Percentiles rank a stretch among this genome's conserved stretches.
phyloP scores from a whole-genome alignment of 1,284 basidiomycete species.

The Cutaneotrichosporon spelunceum region DNA sequence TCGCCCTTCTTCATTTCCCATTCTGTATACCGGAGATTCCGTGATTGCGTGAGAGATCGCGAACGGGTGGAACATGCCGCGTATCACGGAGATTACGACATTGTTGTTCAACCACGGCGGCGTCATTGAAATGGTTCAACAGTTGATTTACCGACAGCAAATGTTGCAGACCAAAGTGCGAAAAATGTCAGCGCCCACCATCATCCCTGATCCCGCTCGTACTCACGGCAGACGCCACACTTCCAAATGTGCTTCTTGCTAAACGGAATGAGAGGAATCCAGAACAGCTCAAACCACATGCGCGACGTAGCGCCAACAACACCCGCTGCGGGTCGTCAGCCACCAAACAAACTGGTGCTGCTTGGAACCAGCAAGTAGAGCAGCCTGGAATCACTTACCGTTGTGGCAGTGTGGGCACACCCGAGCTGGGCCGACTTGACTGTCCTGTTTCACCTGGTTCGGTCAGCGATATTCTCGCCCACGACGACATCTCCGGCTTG shows the following conservation, averaged over 20 bases:
- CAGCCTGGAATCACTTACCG: slow-evolving; percentile 26
- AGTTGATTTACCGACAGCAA: neutral
- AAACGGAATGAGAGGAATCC: slow-evolving; percentile 47
- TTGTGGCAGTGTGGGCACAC: slow-evolving; percentile 47
- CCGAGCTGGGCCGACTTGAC: slow-evolving; percentile 26
- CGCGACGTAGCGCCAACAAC: slow-evolving; percentile 34
- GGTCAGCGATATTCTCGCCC: neutral
- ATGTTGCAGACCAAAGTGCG: neutral
- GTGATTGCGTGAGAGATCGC: neutral
- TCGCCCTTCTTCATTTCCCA: slow-evolving; percentile 27
- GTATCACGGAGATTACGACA: neutral
- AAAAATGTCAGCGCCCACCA: neutral
- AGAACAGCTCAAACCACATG: slow-evolving; percentile 48
- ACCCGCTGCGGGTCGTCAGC: slow-evolving; percentile 20
- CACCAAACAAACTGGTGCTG: neutral
- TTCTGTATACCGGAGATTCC: slow-evolving; percentile 8
- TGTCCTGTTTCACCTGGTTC: slow-evolving; percentile 41
- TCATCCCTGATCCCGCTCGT: neutral
- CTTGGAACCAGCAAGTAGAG: neutral
- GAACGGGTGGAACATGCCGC: slow-evolving; percentile 3
- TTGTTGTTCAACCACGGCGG: neutral
- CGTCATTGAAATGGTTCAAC: neutral
- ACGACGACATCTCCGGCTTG: too few species aligned
- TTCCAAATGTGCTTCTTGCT: slow-evolving; percentile 41
- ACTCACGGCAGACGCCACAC: slow-evolving; percentile 47